Conservation (phyloP, 1,139 yeast species). For the Kodamaea sp. region DNA sequence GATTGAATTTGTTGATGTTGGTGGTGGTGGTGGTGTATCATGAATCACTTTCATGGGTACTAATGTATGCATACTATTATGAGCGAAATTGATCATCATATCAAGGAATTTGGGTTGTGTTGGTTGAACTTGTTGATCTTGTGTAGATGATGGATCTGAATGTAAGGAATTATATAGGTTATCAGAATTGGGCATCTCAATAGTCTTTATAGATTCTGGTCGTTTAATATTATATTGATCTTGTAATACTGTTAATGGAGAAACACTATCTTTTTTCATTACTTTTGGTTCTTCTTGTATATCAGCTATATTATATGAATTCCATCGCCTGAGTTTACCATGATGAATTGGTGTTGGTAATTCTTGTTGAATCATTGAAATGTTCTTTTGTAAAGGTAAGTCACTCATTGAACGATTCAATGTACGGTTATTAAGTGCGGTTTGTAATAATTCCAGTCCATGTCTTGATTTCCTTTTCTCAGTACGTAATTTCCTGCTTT, state of each 20-base stretch:
- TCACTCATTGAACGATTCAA: slow-evolving; percentile 1
- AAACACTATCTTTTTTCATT: slow-evolving; percentile 15
- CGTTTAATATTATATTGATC: slow-evolving; percentile 29
- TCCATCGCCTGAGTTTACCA: slow-evolving; percentile 21
- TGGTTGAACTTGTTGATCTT: too few relatives aligned
- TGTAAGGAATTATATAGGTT: too few relatives aligned
- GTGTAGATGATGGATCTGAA: neutral
- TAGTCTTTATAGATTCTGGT: slow-evolving; percentile 14
- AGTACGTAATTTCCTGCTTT: neutral
- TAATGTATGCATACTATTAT: slow-evolving; percentile 18
- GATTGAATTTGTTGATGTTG: slow-evolving; percentile 2
- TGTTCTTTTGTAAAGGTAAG: slow-evolving; percentile 13
- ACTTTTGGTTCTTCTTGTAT: neutral
- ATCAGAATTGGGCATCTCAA: too few relatives aligned
- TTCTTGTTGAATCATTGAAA: slow-evolving; percentile 18
- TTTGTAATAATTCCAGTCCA: slow-evolving; percentile 4
- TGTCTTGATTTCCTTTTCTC: slow-evolving; percentile 2
- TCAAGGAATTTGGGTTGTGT: too few relatives aligned
- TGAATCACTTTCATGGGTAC: slow-evolving; percentile 11
- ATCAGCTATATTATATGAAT: slow-evolving; percentile 11
- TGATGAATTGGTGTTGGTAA: slow-evolving; percentile 1
- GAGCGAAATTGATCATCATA: slow-evolving; percentile 15
- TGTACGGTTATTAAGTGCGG: slow-evolving; percentile 3
- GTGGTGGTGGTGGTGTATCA: neutral
- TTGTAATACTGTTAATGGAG: slow-evolving; percentile 29